A percentile compares a stretch with the other conserved stretches of the same genome.
Conservation (phyloP, 345 rosid species). For the Aquilaria sinensis region DNA sequence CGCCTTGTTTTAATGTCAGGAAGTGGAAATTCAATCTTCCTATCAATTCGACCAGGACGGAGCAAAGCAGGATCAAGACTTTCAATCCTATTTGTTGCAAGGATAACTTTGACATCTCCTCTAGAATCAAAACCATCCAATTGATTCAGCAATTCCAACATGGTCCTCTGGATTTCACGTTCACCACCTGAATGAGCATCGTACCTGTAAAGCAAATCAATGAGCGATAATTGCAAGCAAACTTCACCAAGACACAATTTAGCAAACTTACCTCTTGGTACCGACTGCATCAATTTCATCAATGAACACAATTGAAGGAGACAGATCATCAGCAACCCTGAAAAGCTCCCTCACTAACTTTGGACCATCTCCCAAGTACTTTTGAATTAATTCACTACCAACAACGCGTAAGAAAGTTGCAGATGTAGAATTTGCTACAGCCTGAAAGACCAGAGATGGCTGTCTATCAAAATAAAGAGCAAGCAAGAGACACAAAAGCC, state of each 20-base stretch:
- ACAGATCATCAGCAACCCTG: slow-evolving; percentile 92
- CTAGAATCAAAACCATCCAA: slow-evolving; percentile 96
- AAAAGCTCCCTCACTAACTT: slow-evolving; percentile 94
- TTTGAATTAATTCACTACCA: slow-evolving; percentile 96
- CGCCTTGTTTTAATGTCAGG: slow-evolving; percentile 99
- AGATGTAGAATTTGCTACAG: slow-evolving; percentile 95
- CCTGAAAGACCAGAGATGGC: slow-evolving; percentile 38
- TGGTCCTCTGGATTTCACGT: slow-evolving; percentile 97
- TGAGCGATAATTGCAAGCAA: neutral
- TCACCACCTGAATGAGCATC: slow-evolving; percentile 98
- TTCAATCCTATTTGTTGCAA: slow-evolving; percentile 93
- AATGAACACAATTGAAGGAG: slow-evolving; percentile 93
- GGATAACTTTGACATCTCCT: slow-evolving; percentile 97
- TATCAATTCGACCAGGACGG: slow-evolving; percentile 91
- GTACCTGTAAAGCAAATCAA: slow-evolving; percentile 35
- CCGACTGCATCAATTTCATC: slow-evolving; percentile 99
- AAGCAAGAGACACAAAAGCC: too few relatives aligned
- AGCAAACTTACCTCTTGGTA: slow-evolving; percentile 65
- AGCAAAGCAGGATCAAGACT: slow-evolving; percentile 97
- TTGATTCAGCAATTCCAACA: slow-evolving; percentile 94
- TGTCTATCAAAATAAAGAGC: too few relatives aligned
- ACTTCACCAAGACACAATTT: neutral
- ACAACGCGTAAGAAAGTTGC: slow-evolving; percentile 96
- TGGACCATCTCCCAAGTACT: slow-evolving; percentile 96
- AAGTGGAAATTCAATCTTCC: slow-evolving; percentile 96